These are phyloP conservation scores for Epithele typhae DNA, from an alignment of 768 basidiomycete genomes.

Conservation along the genomic window DNA sequence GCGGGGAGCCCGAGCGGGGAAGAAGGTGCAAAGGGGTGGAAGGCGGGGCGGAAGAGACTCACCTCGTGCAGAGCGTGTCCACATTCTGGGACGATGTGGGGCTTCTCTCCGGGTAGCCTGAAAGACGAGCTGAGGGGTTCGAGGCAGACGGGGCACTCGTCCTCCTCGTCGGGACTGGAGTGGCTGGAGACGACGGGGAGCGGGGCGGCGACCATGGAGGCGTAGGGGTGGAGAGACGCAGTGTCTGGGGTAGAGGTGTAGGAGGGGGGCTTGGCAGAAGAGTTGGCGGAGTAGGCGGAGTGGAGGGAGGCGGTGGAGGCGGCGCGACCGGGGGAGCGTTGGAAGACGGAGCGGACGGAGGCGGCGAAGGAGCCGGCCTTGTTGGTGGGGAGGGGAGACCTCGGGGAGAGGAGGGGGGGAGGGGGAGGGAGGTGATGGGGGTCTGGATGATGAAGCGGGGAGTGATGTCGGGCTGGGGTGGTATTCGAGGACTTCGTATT, in stretches of 20 bases:
- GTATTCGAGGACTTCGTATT: slow-evolving; percentile 15
- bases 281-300: slow-evolving; percentile 38
- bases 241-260: slow-evolving; percentile 37
- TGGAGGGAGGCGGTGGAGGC: slow-evolving; percentile 49
- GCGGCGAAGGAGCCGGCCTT: slow-evolving; percentile 21
- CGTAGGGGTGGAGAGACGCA: slow-evolving; percentile 46
- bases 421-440: slow-evolving; percentile 17
- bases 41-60: slow-evolving; percentile 15
- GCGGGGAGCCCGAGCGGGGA: background rate
- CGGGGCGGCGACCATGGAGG: slow-evolving; percentile 58
- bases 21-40: background rate
- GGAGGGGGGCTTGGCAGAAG: slow-evolving; percentile 16
- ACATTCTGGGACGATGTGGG: slow-evolving; percentile 95
- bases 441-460: slow-evolving; percentile 21
- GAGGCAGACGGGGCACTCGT: slow-evolving; percentile 94
- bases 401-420: slow-evolving; percentile 12
- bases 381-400: slow-evolving; percentile 7
- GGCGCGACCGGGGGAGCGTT: slow-evolving; percentile 37
- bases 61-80: slow-evolving; percentile 98
- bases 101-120: slow-evolving; percentile 92
- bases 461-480: slow-evolving; percentile 14
- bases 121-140: slow-evolving; percentile 93
- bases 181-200: slow-evolving; percentile 69
- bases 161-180: slow-evolving; percentile 62
- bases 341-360: slow-evolving; percentile 50